Base-by-base conservation (phyloP, 1,284 basidiomycete genomes). In the Melampsora larici-populina region DNA sequence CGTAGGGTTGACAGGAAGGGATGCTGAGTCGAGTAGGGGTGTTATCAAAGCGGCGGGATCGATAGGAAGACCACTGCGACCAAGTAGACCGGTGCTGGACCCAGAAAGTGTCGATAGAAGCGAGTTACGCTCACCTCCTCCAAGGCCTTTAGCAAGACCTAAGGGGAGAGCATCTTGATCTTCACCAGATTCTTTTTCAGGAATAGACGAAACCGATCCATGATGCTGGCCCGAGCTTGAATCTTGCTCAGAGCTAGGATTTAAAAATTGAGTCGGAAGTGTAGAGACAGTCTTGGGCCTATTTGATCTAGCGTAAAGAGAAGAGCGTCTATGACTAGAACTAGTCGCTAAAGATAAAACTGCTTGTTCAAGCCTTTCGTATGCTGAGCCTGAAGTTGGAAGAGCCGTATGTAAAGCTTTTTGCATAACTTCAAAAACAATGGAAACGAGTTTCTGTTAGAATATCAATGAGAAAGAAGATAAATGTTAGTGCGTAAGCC, bases 391-490 rank as follows among this genome's bases (percentile, higher is more conserved):
- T 9, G 63, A 31, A 7, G 63, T 64, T 31, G 63, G 63, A 26
- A 64, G 63, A 33, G 63, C 13, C 7, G 63, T 36, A 36, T 64
- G 29, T n/a, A 64, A 40, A 13, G 63, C 0, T 64, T 33, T 31
- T 64, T 64, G 63, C 63, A 64, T 64, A 7, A 64, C 63, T 6
- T 64, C 31, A 18, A 64, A 64, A 36, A 64, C 63, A 33, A 64
- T 64, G 21, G 63, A 64, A 36, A 64, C 63, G 18, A 64, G 31
- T 64, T 64, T 40, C 63, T 64, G 21, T 31, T 18, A 64, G 29
- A 24, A n/a, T 2, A 58, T 24, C 21, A 24, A 33, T 13, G 15
- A 64, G 33, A 36, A 64, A 64, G 17, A 15, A 64, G 33, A 64
- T 6, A 58, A 2, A 8, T 13, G 40, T 43, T 13, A 43, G 11